phyloP scores from a whole-genome alignment of 176 grass and related monocot species.

The Aegilops bicornis region DNA sequence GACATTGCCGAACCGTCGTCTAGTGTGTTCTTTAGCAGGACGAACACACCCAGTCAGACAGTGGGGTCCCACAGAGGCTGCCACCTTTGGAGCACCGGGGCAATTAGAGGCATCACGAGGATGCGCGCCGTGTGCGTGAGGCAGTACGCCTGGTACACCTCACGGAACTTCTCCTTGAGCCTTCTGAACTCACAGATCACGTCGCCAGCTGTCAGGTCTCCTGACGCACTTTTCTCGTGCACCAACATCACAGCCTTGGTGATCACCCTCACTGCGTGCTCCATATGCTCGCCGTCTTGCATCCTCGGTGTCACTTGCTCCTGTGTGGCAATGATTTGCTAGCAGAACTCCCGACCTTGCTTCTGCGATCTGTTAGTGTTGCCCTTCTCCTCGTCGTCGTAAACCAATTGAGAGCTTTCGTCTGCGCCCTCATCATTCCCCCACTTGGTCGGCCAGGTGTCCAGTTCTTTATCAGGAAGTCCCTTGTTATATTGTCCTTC shows the following conservation, averaged over 20 bases:
- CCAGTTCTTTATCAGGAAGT: not conserved
- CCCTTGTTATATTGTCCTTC: not conserved
- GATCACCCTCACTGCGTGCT: not conserved
- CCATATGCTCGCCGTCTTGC: too few species aligned
- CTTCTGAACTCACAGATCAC: conserved; percentile 13
- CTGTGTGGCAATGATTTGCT: not conserved
- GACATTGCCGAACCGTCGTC: conserved; percentile 38
- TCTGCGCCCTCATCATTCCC: not conserved
- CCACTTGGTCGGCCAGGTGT: conserved; percentile 50
- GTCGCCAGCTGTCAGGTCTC: conserved; percentile 35
- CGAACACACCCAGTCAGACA: conserved; percentile 31
- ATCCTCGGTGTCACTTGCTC: not conserved
- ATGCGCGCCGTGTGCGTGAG: not conserved
- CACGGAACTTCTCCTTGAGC: conserved; percentile 37
- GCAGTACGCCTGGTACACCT: conserved; percentile 43
- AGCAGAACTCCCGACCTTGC: not conserved
- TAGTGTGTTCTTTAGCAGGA: conserved; percentile 34
- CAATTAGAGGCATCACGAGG: not conserved
- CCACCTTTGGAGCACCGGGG: conserved; percentile 26
- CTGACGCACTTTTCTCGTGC: conserved; percentile 27
- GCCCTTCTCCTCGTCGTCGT: not conserved
- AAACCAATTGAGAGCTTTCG: not conserved
- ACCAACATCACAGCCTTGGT: not conserved
- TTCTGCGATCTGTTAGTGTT: not conserved
- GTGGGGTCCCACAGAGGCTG: conserved; percentile 48